Percentiles rank a stretch among this genome's conserved stretches.
Conservation (phyloP, 768 basidiomycete species). For the Lenzites betulinus region DNA sequence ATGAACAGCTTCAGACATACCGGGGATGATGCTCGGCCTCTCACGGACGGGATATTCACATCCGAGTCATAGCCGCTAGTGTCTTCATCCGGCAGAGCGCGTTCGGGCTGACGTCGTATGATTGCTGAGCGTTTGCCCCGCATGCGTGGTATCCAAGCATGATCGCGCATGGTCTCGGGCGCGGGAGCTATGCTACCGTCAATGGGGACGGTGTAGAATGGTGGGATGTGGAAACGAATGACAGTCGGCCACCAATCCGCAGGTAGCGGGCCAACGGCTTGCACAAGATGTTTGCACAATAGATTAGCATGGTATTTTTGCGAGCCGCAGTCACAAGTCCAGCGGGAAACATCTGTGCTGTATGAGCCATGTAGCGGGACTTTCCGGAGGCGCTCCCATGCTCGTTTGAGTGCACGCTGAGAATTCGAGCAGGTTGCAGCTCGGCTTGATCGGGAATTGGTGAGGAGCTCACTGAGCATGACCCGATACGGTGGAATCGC, state of each 20-base stretch:
- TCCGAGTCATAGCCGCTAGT: not conserved
- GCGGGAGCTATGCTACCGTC: not conserved
- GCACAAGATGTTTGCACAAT: conserved; percentile 20
- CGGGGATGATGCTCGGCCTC: not conserved
- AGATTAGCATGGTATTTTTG: conserved; percentile 18
- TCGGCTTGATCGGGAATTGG: not conserved
- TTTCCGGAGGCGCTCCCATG: conserved; percentile 8
- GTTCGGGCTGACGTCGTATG: not conserved
- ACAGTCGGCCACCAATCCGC: not conserved
- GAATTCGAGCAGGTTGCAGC: not conserved
- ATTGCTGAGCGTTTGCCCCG: not conserved
- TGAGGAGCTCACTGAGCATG: not conserved
- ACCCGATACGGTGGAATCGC: conserved; percentile 5
- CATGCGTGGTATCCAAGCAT: not conserved
- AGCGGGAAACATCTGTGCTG: not conserved
- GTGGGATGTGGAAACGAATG: conserved; percentile 6
- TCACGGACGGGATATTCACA: not conserved
- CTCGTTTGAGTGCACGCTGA: conserved; percentile 1
- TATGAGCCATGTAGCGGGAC: conserved; percentile 13
- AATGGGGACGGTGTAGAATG: conserved; percentile 19
- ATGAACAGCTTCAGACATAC: not conserved
- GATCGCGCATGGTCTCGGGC: not conserved
- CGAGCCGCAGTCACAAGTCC: conserved; percentile 19
- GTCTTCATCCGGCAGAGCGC: not conserved
- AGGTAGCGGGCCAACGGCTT: not conserved